phyloP scores from a whole-genome alignment of 2,329 filamentous ascomycete genomes.

The Calonectria hawksworthii region DNA sequence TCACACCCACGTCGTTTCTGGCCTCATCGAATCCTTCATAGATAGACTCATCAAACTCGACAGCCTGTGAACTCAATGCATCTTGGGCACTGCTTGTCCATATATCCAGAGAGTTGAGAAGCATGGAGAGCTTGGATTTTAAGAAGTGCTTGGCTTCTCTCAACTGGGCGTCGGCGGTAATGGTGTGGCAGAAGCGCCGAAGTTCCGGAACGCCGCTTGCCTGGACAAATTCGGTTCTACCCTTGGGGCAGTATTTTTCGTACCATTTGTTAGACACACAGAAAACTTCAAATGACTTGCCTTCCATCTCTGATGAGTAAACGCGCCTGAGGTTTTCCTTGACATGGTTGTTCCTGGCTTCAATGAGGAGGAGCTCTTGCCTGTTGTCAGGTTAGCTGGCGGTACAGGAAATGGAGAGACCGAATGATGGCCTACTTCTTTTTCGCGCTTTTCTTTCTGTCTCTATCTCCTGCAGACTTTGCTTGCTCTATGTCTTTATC shows the following conservation, averaged over 20 bases:
- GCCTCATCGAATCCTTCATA: not conserved
- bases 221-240: slow-evolving; percentile 42
- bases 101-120: slow-evolving; percentile 48
- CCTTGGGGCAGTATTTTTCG: slow-evolving; percentile 48
- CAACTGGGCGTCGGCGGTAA: slow-evolving; percentile 51
- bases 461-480: slow-evolving; percentile 36
- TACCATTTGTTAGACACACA: slow-evolving; percentile 53
- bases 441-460: slow-evolving; percentile 44
- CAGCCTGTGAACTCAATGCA: not conserved
- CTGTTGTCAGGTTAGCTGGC: slow-evolving; percentile 30
- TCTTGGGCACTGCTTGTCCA: slow-evolving; percentile 38
- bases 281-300: slow-evolving; percentile 48
- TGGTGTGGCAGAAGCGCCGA: slow-evolving; percentile 49
- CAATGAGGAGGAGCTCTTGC: slow-evolving; percentile 46
- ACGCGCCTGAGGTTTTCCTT: slow-evolving; percentile 41
- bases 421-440: slow-evolving; percentile 34
- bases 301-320: slow-evolving; percentile 43
- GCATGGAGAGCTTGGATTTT: slow-evolving; percentile 40
- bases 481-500: slow-evolving; percentile 46
- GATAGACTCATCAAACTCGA: not conserved
- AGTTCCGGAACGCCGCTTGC: slow-evolving; percentile 51
- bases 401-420: no score
- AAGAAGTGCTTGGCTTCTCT: slow-evolving; percentile 49
- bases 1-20: not conserved
- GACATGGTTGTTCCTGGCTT: slow-evolving; percentile 49